A percentile compares a stretch with the other conserved stretches of the same genome.
Conservation (phyloP, 805 yeast species). For the Zygoascus tannicola region DNA sequence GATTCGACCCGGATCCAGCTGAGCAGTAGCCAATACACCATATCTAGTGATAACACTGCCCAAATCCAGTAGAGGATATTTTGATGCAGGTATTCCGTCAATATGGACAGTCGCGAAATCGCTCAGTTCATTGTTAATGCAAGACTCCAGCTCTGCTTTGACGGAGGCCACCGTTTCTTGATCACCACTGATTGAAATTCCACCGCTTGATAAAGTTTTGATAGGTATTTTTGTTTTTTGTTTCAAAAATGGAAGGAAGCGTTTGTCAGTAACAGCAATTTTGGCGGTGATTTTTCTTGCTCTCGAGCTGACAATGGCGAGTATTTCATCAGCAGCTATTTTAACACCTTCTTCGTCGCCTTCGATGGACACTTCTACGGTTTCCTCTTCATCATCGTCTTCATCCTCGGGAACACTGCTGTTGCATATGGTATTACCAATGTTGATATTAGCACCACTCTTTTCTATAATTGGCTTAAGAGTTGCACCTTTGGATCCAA, state of each 20-base stretch:
- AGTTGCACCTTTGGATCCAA: slow-evolving; percentile 79
- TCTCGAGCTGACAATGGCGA: slow-evolving; percentile 65
- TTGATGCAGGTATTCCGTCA: slow-evolving; percentile 48
- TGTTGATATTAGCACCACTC: slow-evolving; percentile 61
- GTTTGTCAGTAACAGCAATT: slow-evolving; percentile 19
- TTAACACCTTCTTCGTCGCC: slow-evolving; percentile 83
- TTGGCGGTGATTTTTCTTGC: slow-evolving; percentile 36
- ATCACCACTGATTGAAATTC: slow-evolving; percentile 55
- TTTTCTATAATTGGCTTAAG: slow-evolving; percentile 69
- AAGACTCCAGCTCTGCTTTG: slow-evolving; percentile 40
- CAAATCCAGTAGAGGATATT: slow-evolving; percentile 54
- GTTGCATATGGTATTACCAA: slow-evolving; percentile 32
- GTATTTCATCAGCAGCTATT: slow-evolving; percentile 59
- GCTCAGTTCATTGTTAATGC: slow-evolving; percentile 37
- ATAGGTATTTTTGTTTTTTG: background rate
- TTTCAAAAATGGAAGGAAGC: slow-evolving; percentile 20
- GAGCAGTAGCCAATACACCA: slow-evolving; percentile 31
- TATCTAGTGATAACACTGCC: slow-evolving; percentile 22
- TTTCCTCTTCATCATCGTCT: slow-evolving; percentile 51
- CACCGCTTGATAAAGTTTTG: slow-evolving; percentile 14
- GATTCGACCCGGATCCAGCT: slow-evolving; percentile 31
- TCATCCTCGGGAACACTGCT: slow-evolving; percentile 21
- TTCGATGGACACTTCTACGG: slow-evolving; percentile 54
- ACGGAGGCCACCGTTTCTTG: slow-evolving; percentile 54
- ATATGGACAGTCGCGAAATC: slow-evolving; percentile 46